Evolutionary conservation across 177 flowering plant species (phyloP), one percentile per base, ranked within the genome.

Genomic region (Vitis hybrid): DNA sequence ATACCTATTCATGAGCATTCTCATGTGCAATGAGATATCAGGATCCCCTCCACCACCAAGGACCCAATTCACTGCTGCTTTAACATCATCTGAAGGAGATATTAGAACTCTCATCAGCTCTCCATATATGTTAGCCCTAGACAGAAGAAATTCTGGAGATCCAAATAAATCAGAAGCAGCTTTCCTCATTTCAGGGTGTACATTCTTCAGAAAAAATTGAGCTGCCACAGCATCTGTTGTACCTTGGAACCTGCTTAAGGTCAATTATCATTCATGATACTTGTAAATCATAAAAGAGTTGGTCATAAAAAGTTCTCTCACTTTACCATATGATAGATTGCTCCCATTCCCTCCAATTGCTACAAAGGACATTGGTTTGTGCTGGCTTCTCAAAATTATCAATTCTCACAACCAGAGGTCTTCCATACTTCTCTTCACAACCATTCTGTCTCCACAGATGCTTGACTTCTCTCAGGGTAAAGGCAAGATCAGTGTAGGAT

Each of bases 181-280:
- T 67, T 64, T 77, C 71, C 91, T 87, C 99, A 96, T 91, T 63
- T 83, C 80, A 10, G 84, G 64, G 74, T 96, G 93, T 72, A 89
- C 70, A 74, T 86, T 96, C 83, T 96, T 96, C 82, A 92, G 80
- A 85, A 93, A 96, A 82, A 96, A 93, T 79, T 96, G 99, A 82
- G 82, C 84, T 56, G 86, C 98, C 68, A 90, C 86, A 63, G 97
- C 97, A 87, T 96, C 97, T 30, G 92, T 91, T 58, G 97, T 87
- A 64, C 89, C 88, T 76, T 93, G 91, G 72, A 93, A 89, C 98
- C 99, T 95, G 88, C 61, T 15, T 27, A 55, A 70, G 15, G 73
- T 58, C 52, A 63, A 41, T 8, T 2, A 62, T 18, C 6, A 66
- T 65, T 14, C 27, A 61, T 18, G 56, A 51, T 24, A 46, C 27